Evolutionary conservation across 2,329 filamentous ascomycete genomes (phyloP).

Genomic region (Cladosporium austrohemisphaericum): DNA sequence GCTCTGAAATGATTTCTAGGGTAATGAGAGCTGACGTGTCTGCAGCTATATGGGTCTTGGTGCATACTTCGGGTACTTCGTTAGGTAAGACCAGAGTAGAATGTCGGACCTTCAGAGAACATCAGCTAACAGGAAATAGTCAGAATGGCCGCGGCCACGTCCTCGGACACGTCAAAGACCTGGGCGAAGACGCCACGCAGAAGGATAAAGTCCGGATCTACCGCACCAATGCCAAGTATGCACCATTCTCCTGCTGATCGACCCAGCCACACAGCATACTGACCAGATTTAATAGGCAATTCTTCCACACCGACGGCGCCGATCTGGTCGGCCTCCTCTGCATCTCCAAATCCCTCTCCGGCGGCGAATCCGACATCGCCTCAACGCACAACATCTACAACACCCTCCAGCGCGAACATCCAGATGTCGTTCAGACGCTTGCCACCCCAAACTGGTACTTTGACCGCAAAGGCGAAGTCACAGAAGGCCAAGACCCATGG

Average conservation of each 20-base stretch:
- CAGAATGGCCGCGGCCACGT: constrained; percentile 81
- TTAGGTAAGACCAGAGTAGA: constrained; percentile 34
- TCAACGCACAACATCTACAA: constrained; percentile 78
- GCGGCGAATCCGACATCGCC: constrained; percentile 76
- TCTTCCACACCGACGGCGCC: constrained; percentile 78
- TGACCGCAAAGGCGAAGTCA: constrained; percentile 79
- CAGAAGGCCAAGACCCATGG: constrained; percentile 67
- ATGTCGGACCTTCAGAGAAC: neutral
- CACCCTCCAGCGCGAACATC: constrained; percentile 65
- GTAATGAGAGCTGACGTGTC: neutral
- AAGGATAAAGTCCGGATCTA: constrained; percentile 85
- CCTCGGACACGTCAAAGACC: constrained; percentile 81
- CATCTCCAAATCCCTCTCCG: constrained; percentile 69
- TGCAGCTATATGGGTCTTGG: constrained; percentile 68
- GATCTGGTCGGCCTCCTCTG: constrained; percentile 80
- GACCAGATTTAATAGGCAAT: too few relatives aligned
- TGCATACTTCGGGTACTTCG: constrained; percentile 78
- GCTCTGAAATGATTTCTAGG: neutral
- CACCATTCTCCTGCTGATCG: neutral
- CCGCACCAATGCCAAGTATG: constrained; percentile 63
- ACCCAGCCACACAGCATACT: neutral
- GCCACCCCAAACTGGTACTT: constrained; percentile 82
- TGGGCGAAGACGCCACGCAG: constrained; percentile 72
- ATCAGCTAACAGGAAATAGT: constrained; percentile 36
- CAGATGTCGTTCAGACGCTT: constrained; percentile 69